Evolutionary conservation across 164 flowering plant genomes (phyloP).

Genomic region (Liriodendron chinense): DNA sequence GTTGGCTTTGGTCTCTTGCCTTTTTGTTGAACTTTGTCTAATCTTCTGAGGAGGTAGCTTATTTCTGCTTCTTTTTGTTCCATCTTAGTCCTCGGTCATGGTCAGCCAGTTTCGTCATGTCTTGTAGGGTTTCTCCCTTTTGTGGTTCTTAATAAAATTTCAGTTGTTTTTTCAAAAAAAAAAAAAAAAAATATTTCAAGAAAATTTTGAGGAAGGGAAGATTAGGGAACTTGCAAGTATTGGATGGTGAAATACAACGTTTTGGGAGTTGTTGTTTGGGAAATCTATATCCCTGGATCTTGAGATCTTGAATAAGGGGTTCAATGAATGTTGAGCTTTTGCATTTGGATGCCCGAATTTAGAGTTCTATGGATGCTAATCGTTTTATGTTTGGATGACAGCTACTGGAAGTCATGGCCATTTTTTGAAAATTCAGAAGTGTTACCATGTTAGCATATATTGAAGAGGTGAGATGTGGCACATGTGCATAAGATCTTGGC

Average conservation of each 20-base stretch:
- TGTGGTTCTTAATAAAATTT: neutral
- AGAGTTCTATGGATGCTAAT: neutral
- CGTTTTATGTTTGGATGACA: neutral
- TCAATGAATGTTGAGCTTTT: neutral
- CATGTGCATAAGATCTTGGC: neutral
- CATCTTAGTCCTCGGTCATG: neutral
- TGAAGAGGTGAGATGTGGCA: neutral
- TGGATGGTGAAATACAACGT: neutral
- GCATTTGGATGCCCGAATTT: neutral
- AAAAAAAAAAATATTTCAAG: neutral
- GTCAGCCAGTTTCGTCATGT: neutral
- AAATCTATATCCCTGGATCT: neutral
- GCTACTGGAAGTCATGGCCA: neutral
- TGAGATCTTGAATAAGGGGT: neutral
- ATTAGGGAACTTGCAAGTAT: neutral
- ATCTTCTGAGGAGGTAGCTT: neutral
- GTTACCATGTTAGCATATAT: too few species aligned
- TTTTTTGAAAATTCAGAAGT: too few species aligned
- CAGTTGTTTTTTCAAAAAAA: neutral
- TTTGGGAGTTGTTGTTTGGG: neutral
- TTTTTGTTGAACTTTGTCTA: neutral
- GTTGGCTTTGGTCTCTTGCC: neutral
- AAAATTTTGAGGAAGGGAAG: neutral
- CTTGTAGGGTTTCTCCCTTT: neutral
- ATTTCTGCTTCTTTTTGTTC: neutral